Conservation (phyloP, 208 protist species). For the Crithidia fasciculata region DNA sequence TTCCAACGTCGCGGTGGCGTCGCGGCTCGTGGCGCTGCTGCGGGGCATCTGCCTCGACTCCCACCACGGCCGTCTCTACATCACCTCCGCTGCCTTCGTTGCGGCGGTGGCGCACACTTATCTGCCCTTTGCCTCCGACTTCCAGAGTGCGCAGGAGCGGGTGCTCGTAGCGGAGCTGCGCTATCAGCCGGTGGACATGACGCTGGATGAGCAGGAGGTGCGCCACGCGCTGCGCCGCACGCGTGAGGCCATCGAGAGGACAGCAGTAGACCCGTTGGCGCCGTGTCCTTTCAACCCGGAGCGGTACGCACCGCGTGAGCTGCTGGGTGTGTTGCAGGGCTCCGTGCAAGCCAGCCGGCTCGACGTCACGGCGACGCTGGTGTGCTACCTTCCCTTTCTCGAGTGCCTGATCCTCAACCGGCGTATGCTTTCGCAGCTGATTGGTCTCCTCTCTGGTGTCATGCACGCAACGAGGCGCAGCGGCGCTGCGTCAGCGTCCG, state of each 20-base stretch:
- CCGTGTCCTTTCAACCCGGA: constrained; percentile 48
- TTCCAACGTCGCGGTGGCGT: constrained; percentile 68
- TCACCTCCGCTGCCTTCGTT: constrained; percentile 61
- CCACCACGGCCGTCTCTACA: constrained; percentile 41
- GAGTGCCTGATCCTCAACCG: constrained; percentile 52
- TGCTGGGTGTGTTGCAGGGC: constrained; percentile 71
- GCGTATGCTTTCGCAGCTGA: constrained; percentile 50
- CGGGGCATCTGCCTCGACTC: constrained; percentile 63
- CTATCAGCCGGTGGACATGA: constrained; percentile 47
- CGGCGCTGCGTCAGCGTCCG: not conserved
- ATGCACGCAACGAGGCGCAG: constrained; percentile 14
- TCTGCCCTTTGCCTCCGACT: constrained; percentile 49
- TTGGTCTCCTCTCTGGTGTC: constrained; percentile 47
- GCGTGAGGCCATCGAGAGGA: constrained; percentile 54
- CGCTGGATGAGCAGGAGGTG: constrained; percentile 33
- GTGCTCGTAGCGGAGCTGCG: constrained; percentile 72
- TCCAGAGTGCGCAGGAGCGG: constrained; percentile 48
- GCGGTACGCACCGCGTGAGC: constrained; percentile 63
- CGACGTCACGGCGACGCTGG: constrained; percentile 54
- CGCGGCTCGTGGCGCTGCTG: constrained; percentile 77
- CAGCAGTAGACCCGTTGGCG: constrained; percentile 19
- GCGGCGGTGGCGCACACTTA: constrained; percentile 56
- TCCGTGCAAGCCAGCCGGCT: constrained; percentile 53
- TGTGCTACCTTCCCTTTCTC: constrained; percentile 75
- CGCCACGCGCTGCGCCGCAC: constrained; percentile 35